These are phyloP conservation scores for Nymphaea colorata DNA, from an alignment of 164 flowering plant genomes.

Conservation along the genomic window DNA sequence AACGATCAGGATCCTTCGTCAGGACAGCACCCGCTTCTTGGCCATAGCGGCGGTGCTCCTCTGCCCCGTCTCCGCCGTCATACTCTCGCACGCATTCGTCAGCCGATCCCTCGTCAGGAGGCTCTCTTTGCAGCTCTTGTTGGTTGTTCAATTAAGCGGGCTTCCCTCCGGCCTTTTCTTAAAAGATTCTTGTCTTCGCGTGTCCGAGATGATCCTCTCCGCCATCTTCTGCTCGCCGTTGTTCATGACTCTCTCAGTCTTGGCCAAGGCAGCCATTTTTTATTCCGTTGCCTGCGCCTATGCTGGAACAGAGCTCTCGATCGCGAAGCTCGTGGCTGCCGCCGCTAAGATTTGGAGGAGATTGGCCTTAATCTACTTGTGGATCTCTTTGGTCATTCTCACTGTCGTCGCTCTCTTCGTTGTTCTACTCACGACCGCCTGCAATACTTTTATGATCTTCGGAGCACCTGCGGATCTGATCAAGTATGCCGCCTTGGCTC, in stretches of 20 bases:
- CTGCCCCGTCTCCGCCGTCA: constrained; percentile 65
- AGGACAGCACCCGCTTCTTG: constrained; percentile 49
- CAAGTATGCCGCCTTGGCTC: constrained; percentile 46
- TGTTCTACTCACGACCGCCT: constrained; percentile 44
- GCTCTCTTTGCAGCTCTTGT: constrained; percentile 39
- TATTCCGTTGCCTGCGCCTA: constrained; percentile 81
- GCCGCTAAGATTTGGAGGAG: constrained; percentile 61
- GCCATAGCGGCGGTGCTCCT: constrained; percentile 49
- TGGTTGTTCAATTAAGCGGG: constrained; percentile 61
- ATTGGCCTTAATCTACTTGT: constrained; percentile 52
- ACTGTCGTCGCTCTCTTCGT: constrained; percentile 55
- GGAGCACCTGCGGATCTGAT: constrained; percentile 36
- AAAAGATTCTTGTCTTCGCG: constrained; percentile 48
- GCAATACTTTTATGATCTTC: constrained; percentile 39
- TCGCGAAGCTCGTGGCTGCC: constrained; percentile 33
- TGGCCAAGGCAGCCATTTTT: constrained; percentile 76
- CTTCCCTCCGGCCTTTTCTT: constrained; percentile 53
- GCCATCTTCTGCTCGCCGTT: constrained; percentile 62
- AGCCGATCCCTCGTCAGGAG: constrained; percentile 50
- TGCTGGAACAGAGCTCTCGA: constrained; percentile 37
- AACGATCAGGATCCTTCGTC: constrained; percentile 68
- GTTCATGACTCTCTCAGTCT: constrained; percentile 44
- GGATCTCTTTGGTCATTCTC: constrained; percentile 45
- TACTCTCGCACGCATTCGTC: constrained; percentile 62
- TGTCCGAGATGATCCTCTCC: constrained; percentile 59